Evolutionary conservation across 2,329 filamentous ascomycete species (phyloP).

Genomic region (Sporothrix schenckii): DNA sequence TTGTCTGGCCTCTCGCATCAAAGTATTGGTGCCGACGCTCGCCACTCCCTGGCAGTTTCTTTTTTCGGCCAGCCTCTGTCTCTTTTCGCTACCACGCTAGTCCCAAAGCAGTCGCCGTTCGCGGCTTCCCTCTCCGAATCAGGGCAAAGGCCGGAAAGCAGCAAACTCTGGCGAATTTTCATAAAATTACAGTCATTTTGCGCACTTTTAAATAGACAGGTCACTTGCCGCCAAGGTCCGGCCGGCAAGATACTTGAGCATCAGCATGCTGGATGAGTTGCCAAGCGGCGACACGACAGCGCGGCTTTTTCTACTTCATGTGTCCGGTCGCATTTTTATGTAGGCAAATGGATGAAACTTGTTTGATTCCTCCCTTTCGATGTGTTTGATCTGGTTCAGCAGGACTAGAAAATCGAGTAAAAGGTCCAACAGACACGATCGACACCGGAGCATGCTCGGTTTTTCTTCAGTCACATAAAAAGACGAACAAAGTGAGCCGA

Average conservation of each 20-base stretch:
- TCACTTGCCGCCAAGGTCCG: not conserved
- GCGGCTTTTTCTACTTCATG: slow-evolving; percentile 22
- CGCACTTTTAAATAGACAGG: not conserved
- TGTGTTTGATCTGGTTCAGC: too few species aligned
- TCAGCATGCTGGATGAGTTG: not conserved
- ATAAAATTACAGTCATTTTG: slow-evolving; percentile 8
- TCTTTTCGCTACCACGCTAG: slow-evolving; percentile 24
- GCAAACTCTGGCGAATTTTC: slow-evolving; percentile 1
- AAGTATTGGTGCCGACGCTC: not conserved
- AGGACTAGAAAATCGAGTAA: too few species aligned
- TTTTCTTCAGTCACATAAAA: not conserved
- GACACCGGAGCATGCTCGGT: too few species aligned
- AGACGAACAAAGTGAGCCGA: not conserved
- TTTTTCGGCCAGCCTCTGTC: slow-evolving; percentile 24
- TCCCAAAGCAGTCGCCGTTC: slow-evolving; percentile 22
- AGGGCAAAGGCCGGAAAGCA: slow-evolving; percentile 27
- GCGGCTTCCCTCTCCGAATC: slow-evolving; percentile 31
- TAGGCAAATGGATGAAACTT: not conserved
- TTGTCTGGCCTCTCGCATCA: not conserved
- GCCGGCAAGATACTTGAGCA: not conserved
- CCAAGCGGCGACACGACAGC: not conserved
- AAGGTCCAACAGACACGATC: too few species aligned
- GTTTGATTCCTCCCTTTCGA: not conserved
- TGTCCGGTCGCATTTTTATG: slow-evolving; percentile 3
- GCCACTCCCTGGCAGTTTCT: slow-evolving; percentile 15